Percentiles rank a stretch among this genome's conserved stretches.
phyloP scores from a whole-genome alignment of 345 rosid species.

The Odontarrhena argentea region DNA sequence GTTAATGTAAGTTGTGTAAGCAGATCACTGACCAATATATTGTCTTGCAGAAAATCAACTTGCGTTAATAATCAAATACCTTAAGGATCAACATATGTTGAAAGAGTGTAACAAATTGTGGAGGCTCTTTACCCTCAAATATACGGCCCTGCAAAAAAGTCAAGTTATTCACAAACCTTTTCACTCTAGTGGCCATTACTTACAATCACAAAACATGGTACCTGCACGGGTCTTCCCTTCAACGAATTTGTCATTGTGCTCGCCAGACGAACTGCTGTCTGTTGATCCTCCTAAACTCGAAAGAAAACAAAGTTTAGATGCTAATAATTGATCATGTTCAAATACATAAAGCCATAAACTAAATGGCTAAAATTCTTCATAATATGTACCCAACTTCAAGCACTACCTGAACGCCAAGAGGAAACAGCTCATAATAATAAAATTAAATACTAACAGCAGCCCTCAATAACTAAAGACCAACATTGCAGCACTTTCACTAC shows the following conservation, averaged over 20 bases:
- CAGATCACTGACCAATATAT: constrained; percentile 24
- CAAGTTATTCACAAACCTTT: constrained; percentile 25
- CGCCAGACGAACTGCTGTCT: constrained; percentile 72
- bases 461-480: constrained; percentile 3
- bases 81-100: constrained; percentile 90
- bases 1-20: constrained; percentile 36
- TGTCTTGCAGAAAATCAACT: constrained; percentile 25
- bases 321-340: constrained; percentile 22
- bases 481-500: neutral
- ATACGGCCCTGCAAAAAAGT: constrained; percentile 69
- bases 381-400: constrained; percentile 23
- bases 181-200: neutral
- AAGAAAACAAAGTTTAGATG: constrained; percentile 16
- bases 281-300: constrained; percentile 79
- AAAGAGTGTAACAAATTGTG: constrained; percentile 88
- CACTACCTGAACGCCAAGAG: neutral
- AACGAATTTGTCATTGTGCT: constrained; percentile 76
- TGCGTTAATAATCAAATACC: constrained; percentile 49
- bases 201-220: constrained; percentile 39
- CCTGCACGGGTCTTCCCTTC: constrained; percentile 96
- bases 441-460: constrained; percentile 10
- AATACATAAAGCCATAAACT: neutral
- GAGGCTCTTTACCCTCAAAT: constrained; percentile 94
- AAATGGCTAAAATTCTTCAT: constrained; percentile 2
- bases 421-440: neutral